Percentiles rank a stretch among this genome's conserved stretches.
These are phyloP conservation scores for Suhomyces prunicola DNA, from an alignment of 805 yeast species.

Conservation along the genomic window DNA sequence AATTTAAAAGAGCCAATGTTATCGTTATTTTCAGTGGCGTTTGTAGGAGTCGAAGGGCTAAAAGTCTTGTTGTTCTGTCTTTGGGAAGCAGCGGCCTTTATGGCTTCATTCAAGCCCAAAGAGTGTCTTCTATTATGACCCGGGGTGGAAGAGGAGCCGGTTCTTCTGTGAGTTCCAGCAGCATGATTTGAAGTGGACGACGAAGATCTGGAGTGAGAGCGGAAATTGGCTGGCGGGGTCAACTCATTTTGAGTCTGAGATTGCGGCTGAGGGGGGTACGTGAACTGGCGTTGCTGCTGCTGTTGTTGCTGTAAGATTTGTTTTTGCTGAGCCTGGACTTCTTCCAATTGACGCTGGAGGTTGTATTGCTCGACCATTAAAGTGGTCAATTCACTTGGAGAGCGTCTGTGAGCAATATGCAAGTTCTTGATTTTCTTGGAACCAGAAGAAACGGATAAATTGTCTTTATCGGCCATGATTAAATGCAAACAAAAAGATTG, in stretches of 20 bases:
- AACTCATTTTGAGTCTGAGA: constrained; percentile 10
- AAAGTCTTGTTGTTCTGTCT: constrained; percentile 44
- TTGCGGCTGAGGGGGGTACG: constrained; percentile 22
- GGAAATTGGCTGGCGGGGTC: constrained; percentile 19
- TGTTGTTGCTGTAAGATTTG: constrained; percentile 70
- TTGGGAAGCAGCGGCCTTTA: constrained; percentile 93
- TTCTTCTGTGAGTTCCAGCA: constrained; percentile 29
- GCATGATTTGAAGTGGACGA: constrained; percentile 16
- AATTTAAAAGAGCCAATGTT: constrained; percentile 47
- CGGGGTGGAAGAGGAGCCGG: constrained; percentile 28
- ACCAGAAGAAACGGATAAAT: constrained; percentile 8
- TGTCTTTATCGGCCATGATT: constrained; percentile 6
- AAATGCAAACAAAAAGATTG: neutral
- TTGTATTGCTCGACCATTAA: constrained; percentile 88
- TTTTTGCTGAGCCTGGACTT: constrained; percentile 89
- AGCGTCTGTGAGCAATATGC: constrained; percentile 94
- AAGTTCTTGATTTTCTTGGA: constrained; percentile 38
- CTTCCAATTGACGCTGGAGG: constrained; percentile 87
- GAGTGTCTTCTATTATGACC: constrained; percentile 94
- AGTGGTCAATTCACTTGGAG: constrained; percentile 92
- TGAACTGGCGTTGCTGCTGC: constrained; percentile 21
- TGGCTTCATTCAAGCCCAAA: constrained; percentile 86
- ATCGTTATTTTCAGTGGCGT: constrained; percentile 13
- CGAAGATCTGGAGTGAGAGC: constrained; percentile 36
- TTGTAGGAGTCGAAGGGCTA: constrained; percentile 24